A percentile compares a stretch with the other conserved stretches of the same genome.
These are phyloP conservation scores for Tothia fuscella DNA, from an alignment of 2,329 filamentous ascomycete genomes.

Conservation along the genomic window DNA sequence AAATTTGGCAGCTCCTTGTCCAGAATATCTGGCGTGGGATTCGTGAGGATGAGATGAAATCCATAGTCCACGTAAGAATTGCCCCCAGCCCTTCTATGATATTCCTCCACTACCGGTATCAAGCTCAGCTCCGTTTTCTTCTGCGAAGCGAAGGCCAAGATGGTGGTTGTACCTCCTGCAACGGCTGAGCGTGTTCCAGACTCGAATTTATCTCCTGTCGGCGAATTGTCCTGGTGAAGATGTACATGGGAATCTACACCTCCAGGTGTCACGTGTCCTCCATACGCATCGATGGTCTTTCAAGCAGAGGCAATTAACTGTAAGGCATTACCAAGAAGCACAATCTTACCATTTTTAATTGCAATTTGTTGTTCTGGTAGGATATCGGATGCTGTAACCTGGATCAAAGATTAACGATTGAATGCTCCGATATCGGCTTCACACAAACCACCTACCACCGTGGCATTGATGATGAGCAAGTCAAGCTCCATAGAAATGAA, in stretches of 20 bases:
- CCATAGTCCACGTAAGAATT: conserved; percentile 39
- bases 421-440: no score
- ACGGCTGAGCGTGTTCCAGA: conserved; percentile 33
- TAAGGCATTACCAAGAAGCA: conserved; percentile 22
- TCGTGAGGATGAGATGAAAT: conserved; percentile 27
- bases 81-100: conserved; percentile 29
- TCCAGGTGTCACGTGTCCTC: conserved; percentile 32
- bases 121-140: conserved; percentile 32
- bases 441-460: no score
- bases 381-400: conserved; percentile 28
- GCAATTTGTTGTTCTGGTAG: conserved; percentile 31
- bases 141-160: conserved; percentile 38
- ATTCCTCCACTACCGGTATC: conserved; percentile 30
- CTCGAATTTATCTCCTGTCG: conserved; percentile 31
- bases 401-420: no score
- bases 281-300: conserved; percentile 30
- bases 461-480: no score
- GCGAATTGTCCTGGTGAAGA: conserved; percentile 32
- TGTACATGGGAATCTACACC: conserved; percentile 36
- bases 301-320: conserved; percentile 19
- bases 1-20: conserved; percentile 24
- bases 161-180: conserved; percentile 37
- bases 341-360: conserved; percentile 31
- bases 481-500: no score
- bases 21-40: conserved; percentile 22